A percentile compares a stretch with the other conserved stretches of the same genome.
Conservation (phyloP, 2,329 filamentous ascomycete genomes). For the Penicillium sp. region DNA sequence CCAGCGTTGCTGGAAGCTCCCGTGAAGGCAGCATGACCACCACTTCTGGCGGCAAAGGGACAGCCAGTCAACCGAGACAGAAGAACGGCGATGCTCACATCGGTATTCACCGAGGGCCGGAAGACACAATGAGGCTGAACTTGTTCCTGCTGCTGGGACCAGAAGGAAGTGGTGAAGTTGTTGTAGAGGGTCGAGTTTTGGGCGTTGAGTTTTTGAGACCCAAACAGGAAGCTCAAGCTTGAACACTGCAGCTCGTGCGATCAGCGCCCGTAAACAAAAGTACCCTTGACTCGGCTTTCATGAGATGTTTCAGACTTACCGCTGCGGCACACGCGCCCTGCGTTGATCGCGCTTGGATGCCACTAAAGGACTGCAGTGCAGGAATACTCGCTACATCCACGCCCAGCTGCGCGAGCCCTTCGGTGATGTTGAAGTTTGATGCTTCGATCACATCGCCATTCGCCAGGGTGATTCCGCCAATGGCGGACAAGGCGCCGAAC, state of each 20-base stretch:
- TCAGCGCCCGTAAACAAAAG: neutral
- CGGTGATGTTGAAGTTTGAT: neutral
- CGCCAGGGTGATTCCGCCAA: neutral
- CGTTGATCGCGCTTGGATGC: neutral
- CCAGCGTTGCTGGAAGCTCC: slow-evolving; percentile 54
- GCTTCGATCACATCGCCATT: neutral
- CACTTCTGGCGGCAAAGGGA: slow-evolving; percentile 58
- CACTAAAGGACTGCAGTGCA: neutral
- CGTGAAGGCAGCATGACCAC: slow-evolving; percentile 60
- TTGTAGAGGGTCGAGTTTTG: slow-evolving; percentile 21
- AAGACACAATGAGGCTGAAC: slow-evolving; percentile 39
- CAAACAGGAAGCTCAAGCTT: slow-evolving; percentile 12
- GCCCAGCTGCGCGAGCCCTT: neutral
- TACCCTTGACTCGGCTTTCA: neutral
- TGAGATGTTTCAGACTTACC: neutral
- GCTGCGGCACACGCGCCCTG: neutral
- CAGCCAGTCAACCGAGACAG: slow-evolving; percentile 35
- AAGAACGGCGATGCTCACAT: slow-evolving; percentile 36
- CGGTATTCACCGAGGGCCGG: slow-evolving; percentile 27
- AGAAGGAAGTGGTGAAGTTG: slow-evolving; percentile 31
- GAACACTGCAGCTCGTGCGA: neutral
- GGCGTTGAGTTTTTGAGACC: slow-evolving; percentile 14
- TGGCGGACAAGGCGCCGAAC: neutral
- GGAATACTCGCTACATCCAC: neutral
- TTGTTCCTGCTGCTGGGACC: slow-evolving; percentile 40